Evolutionary conservation across 768 basidiomycete genomes (phyloP).

Genomic region (Termitomyces sp.): DNA sequence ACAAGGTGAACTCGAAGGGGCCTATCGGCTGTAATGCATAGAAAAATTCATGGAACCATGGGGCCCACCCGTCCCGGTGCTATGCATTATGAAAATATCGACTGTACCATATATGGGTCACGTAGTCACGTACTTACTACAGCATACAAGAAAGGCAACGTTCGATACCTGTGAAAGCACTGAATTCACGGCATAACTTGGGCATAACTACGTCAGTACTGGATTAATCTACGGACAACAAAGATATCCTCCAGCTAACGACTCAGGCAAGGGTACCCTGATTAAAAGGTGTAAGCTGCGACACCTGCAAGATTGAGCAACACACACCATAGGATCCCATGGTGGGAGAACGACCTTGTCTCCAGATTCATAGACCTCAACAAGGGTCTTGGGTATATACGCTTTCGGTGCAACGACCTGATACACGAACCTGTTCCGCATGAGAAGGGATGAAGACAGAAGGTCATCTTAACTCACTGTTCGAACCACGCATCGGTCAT

Average conservation of each 20-base stretch:
- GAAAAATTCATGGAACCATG: too few species aligned
- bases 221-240: background rate
- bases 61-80: too few species aligned
- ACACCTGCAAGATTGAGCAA: background rate
- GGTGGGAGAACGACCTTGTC: conserved; percentile 68
- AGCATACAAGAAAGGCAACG: too few species aligned
- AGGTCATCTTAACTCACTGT: conserved; percentile 46
- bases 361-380: conserved; percentile 70
- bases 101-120: too few species aligned
- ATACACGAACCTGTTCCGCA: conserved; percentile 66
- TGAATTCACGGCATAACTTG: too few species aligned
- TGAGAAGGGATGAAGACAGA: background rate
- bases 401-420: conserved; percentile 87
- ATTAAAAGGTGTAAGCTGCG: background rate
- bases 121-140: too few species aligned
- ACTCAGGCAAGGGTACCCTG: conserved; percentile 1
- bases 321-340: conserved; percentile 87
- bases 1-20: too few species aligned
- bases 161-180: too few species aligned
- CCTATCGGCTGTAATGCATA: too few species aligned
- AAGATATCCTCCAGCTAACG: background rate
- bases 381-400: conserved; percentile 75
- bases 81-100: too few species aligned
- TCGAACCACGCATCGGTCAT: conserved; percentile 94
- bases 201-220: too few species aligned